Evolutionary conservation across 257 asterid genomes (phyloP), one percentile per base, ranked within the genome.

Genomic region (Rhazya stricta): DNA sequence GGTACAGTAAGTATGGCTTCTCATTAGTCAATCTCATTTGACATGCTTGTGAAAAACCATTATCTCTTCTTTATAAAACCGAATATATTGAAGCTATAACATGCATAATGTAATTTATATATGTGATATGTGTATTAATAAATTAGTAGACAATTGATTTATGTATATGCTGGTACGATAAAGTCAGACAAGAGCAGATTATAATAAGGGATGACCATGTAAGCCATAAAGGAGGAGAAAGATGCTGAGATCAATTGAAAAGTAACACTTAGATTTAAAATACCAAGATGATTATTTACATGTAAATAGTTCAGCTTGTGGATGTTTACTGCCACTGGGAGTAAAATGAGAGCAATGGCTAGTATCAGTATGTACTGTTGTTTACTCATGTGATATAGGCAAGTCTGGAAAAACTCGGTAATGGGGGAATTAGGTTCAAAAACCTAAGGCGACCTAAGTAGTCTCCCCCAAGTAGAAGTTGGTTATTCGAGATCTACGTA

Each of bases 361-460:
- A 11, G 27, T 12, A 48, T 70, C 32, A 11, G 27, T 12, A 48
- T 70, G 62, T 70, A 27, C n/a, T 21, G 9, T 36, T 37, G 1
- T 65, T 65, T 30, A 37, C 30, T 19, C 46, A 39, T 50, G 25
- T 50, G 42, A 54, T n/a, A 37, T 67, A 9, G 41, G 57, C 37
- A 68, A 42, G 42, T 69, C 43, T n/a, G 16, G 61, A 27, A 36
- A 18, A 62, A n/a, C 76, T 69, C 71, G 58, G 57, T 27, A 57
- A 45, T 34, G 76, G 69, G 72, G 32, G 39, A 30, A 34, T 23
- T 77, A 3, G 37, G 18, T 48, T 63, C 46, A 61, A 8, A 65
- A 8, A 65, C 29, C 29, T 37, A 2, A n/a, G 15, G 30, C 18
- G 18, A n/a, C 18, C 37, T 23, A 42, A 21, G 13, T 43, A 57